Conservation (phyloP, 2,329 filamentous ascomycete genomes). For the Ramularia endophylla region DNA sequence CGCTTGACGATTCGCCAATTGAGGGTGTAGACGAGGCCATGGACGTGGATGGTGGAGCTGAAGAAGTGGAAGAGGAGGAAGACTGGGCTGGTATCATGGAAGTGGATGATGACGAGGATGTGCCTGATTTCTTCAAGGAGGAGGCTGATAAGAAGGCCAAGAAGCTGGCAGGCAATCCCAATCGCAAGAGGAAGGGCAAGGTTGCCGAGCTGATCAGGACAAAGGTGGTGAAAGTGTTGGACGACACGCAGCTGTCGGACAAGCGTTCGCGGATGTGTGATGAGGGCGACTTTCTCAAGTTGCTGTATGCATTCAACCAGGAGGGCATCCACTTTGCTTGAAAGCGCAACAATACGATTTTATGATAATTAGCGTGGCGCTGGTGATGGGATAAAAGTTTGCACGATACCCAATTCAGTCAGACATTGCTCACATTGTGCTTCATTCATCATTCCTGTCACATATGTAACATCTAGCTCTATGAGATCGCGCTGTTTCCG, state of each 20-base stretch:
- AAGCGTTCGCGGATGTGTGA: slow-evolving; percentile 81
- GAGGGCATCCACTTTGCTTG: slow-evolving; percentile 88
- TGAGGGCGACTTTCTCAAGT: slow-evolving; percentile 81
- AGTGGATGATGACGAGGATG: slow-evolving; percentile 60
- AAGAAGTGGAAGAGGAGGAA: slow-evolving; percentile 41
- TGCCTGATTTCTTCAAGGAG: slow-evolving; percentile 81
- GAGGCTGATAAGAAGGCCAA: slow-evolving; percentile 48
- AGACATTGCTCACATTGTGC: background rate
- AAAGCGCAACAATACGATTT: background rate
- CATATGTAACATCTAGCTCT: too few relatives aligned
- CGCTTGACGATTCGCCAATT: slow-evolving; percentile 61
- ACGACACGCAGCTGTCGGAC: slow-evolving; percentile 73
- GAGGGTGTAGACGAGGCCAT: slow-evolving; percentile 41
- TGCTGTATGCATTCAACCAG: slow-evolving; percentile 79
- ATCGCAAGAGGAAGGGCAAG: slow-evolving; percentile 67
- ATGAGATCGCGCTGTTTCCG: too few relatives aligned
- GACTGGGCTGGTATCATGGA: slow-evolving; percentile 47
- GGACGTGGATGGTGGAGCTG: slow-evolving; percentile 35
- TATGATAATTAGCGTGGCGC: slow-evolving; percentile 4
- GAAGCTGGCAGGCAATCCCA: slow-evolving; percentile 50
- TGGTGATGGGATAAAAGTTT: slow-evolving; percentile 2
- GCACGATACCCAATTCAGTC: slow-evolving; percentile 3
- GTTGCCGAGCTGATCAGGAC: slow-evolving; percentile 74
- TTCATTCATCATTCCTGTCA: too few relatives aligned
- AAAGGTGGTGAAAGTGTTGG: slow-evolving; percentile 80